Base-by-base conservation (phyloP, 2,329 filamentous ascomycete genomes). In the Sporothrix inflata region DNA sequence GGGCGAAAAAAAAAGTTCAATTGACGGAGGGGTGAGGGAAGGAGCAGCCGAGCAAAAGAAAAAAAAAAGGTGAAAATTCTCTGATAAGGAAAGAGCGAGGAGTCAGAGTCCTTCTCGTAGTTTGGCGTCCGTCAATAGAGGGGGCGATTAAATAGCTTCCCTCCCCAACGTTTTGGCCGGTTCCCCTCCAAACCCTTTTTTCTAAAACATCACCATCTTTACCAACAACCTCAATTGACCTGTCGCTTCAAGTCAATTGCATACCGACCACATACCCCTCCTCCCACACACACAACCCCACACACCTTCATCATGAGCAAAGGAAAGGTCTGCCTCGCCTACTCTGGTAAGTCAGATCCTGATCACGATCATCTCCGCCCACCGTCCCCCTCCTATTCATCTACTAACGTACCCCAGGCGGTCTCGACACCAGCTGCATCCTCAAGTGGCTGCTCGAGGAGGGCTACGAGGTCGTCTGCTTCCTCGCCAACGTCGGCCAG, bases 401-500 rank as follows among this genome's bases (percentile, higher is more conserved):
- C 30, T 11, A 57, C 53, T 27, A 66, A n/a, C 30, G 55, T 78
- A 53, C 74, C 45, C n/a, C 55, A 75, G 74, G 73, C 72, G 75
- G 75, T 55, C 75, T 76, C 24, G 75, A 76, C 63, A 76, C 75
- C 45, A 74, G 72, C 74, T 74, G 72, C 67, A 76, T 76, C 72
- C 73, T 76, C 78, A 73, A 74, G 47, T 76, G 75, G 74, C 73
- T 76, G 19, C 75, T 76, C 12, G 85, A 88, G 78, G 80, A 88
- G 78, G 85, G 83, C 72, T 89, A 89, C 78, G 86, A 87, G 77
- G 90, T 92, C 75, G 86, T 92, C 76, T 83, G 81, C 79, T 86
- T 84, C 80, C 84, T 92, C 80, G 91, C 91, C 83, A 86, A 93
- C 82, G 88, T 93, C 76, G 92, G 92, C 73, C 91, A 93, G 83